Base-by-base conservation (phyloP, 139 green algal species). In the Pleodorina starrii region DNA sequence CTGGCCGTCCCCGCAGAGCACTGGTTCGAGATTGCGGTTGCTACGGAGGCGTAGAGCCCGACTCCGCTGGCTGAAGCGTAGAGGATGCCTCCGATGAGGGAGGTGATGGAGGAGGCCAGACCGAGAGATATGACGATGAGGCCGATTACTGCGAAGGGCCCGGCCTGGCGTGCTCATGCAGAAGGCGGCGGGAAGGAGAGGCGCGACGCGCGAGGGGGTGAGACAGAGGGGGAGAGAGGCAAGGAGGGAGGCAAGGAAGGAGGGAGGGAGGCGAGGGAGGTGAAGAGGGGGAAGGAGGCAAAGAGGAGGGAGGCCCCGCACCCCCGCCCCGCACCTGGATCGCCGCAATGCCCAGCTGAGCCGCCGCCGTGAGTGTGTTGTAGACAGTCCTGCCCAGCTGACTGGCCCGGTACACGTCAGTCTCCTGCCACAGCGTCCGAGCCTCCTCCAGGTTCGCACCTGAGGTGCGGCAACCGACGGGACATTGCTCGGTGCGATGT, bases 101-200 rank as follows among this genome's bases (percentile, higher is more conserved):
- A 66, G 32, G 66, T 68, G 32, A 88, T 79, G 82, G 82, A 63
- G 2, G 63, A 10, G 7, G 29, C 82, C n/a, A 88, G 66, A 40
- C 66, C 82, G n/a, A 88, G 32, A 0, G 17, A 43, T 32, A 79
- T 69, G 7, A 88, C 68, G 3, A 88, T 40, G 5, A 88, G 44
- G 32, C 66, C 63, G 66, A 79, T 88, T 5, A 88, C 35, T 32
- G 82, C 82, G 32, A 88, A 79, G 44, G 82, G 82, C 23, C 82
- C 82, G 7, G 82, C 82, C 81, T 87, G 80, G 27, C 35, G 51
- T 48, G 57, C 23, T n/a, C n/a, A n/a, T n/a, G n/a, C n/a, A n/a
- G n/a, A n/a, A n/a, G n/a, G n/a, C n/a, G n/a, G n/a, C n/a, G n/a
- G n/a, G n/a, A n/a, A n/a, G n/a, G n/a, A n/a, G n/a, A n/a, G n/a